Percentiles rank a stretch among this genome's conserved stretches.
These are phyloP conservation scores for Ulmus americana DNA, from an alignment of 331 rosid genomes.

Conservation along the genomic window DNA sequence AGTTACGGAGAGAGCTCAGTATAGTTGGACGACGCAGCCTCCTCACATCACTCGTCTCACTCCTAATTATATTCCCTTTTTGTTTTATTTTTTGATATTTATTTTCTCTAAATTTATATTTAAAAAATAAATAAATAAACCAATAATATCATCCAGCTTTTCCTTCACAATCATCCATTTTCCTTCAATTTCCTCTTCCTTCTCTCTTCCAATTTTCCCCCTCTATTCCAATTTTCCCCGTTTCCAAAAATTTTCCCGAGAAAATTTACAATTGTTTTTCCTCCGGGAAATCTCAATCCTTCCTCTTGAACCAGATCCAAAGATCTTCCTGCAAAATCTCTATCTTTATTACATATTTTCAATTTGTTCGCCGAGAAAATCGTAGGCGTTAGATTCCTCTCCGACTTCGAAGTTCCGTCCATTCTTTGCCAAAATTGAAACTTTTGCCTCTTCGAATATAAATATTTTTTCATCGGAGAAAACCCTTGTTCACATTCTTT, in stretches of 20 bases:
- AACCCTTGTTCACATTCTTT: constrained; percentile 9
- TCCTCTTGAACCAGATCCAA: constrained; percentile 51
- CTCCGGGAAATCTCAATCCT: constrained; percentile 27
- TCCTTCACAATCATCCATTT: constrained; percentile 26
- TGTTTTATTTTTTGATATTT: background rate
- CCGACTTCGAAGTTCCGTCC: constrained; percentile 16
- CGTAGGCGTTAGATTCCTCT: constrained; percentile 31
- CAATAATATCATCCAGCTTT: constrained; percentile 19
- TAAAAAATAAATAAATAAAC: background rate
- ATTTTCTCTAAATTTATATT: background rate
- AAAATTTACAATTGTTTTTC: constrained; percentile 13
- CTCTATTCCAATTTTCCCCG: constrained; percentile 19
- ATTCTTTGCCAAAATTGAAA: constrained; percentile 15
- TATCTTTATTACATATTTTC: background rate
- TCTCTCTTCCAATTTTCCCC: background rate
- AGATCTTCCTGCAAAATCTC: constrained; percentile 30
- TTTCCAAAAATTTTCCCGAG: constrained; percentile 16
- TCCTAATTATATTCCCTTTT: background rate
- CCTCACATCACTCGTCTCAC: background rate
- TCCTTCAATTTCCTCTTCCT: constrained; percentile 6
- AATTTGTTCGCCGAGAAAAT: constrained; percentile 14
- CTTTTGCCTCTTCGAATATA: constrained; percentile 9
- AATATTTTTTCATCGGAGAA: constrained; percentile 9
- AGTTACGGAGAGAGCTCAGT: background rate
- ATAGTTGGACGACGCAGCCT: background rate